Evolutionary conservation across 352 stramenopile genomes (phyloP).

Genomic region (Globisporangium iwayamae): DNA sequence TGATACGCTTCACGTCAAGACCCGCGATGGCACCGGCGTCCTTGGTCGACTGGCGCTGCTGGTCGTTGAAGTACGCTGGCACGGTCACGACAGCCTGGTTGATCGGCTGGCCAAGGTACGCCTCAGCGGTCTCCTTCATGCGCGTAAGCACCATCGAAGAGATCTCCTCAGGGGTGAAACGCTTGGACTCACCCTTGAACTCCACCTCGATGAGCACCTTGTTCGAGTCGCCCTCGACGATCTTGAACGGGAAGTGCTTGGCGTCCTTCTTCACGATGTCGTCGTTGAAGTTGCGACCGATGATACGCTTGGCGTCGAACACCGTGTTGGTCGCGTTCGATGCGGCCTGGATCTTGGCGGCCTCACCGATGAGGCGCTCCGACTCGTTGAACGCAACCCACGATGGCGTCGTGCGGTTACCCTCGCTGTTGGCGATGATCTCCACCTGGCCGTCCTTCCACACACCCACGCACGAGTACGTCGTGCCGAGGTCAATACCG

Average conservation of each 20-base stretch:
- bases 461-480: conserved; percentile 96
- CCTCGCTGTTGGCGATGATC: conserved; percentile 95
- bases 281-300: conserved; percentile 93
- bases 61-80: conserved; percentile 97
- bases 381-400: conserved; percentile 96
- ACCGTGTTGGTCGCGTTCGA: conserved; percentile 95
- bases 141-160: conserved; percentile 63
- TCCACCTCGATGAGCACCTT: conserved; percentile 72
- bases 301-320: conserved; percentile 96
- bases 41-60: conserved; percentile 93
- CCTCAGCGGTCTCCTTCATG: conserved; percentile 66
- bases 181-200: conserved; percentile 68
- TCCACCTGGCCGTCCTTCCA: conserved; percentile 97
- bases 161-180: conserved; percentile 81
- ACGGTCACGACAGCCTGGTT: conserved; percentile 92
- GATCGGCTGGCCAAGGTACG: conserved; percentile 57
- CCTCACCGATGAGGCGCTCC: conserved; percentile 94
- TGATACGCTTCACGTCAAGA: conserved; percentile 93
- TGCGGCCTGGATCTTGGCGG: conserved; percentile 91
- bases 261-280: conserved; percentile 79
- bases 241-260: conserved; percentile 67
- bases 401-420: conserved; percentile 94
- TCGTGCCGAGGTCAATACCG: conserved; percentile 97
- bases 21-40: conserved; percentile 90
- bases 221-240: conserved; percentile 55